A percentile compares a stretch with the other conserved stretches of the same genome.
Evolutionary conservation across 2,329 filamentous ascomycete genomes (phyloP).

Genomic region (Bipolaris bicolor): DNA sequence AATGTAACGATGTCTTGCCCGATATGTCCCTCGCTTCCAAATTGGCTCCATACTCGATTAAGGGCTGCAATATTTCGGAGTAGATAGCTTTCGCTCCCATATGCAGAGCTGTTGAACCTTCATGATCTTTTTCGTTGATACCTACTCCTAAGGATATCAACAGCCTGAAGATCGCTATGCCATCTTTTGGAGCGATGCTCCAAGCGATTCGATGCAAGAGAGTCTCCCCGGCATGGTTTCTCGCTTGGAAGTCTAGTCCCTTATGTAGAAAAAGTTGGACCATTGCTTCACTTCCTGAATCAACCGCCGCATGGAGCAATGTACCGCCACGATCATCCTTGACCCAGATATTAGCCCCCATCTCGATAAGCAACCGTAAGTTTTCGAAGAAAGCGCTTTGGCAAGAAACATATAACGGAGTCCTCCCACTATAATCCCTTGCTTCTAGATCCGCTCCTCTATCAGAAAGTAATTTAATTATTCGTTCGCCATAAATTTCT

Average conservation of each 20-base stretch:
- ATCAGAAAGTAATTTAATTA: neutral
- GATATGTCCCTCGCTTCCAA: neutral
- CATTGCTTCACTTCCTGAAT: neutral
- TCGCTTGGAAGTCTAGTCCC: neutral
- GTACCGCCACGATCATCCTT: neutral
- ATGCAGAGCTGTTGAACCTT: neutral
- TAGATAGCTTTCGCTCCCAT: neutral
- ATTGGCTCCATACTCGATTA: neutral
- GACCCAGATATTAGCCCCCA: neutral
- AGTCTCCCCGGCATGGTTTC: neutral
- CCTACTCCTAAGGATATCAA: neutral
- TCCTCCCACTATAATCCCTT: neutral
- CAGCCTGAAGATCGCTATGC: neutral
- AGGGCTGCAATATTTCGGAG: neutral
- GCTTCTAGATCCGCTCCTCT: neutral
- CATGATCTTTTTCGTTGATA: neutral
- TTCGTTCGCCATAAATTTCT: neutral
- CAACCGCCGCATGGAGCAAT: neutral
- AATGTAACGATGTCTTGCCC: neutral
- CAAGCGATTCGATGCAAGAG: neutral
- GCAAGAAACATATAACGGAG: neutral
- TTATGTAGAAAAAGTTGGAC: neutral
- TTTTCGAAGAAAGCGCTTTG: neutral
- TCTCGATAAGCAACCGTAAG: neutral
- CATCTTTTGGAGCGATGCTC: rapidly evolving